Evolutionary conservation across 768 basidiomycete genomes (phyloP).

Genomic region (Erythrobasidium yunnanense): DNA sequence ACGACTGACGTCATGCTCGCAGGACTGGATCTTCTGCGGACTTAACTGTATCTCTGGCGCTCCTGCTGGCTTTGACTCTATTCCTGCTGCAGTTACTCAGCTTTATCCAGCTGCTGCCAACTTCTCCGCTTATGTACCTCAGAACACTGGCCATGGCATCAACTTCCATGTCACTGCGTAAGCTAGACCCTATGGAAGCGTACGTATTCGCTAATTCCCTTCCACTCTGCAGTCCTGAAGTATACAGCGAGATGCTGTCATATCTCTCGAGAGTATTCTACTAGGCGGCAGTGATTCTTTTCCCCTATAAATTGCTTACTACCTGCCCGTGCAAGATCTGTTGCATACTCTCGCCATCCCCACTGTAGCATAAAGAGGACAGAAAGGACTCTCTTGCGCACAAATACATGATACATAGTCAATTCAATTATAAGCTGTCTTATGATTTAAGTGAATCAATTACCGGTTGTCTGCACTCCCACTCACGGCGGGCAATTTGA

Average conservation of each 20-base stretch:
- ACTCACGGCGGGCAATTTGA: background rate
- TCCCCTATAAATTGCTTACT: background rate
- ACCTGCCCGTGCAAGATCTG: too few relatives aligned
- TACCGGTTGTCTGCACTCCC: too few relatives aligned
- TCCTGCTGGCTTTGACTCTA: constrained; percentile 24
- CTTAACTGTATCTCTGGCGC: constrained; percentile 10
- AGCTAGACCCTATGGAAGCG: background rate
- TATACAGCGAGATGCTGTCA: constrained; percentile 21
- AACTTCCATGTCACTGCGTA: constrained; percentile 24
- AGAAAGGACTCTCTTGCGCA: too few relatives aligned
- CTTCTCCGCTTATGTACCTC: constrained; percentile 20
- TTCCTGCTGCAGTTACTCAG: constrained; percentile 10
- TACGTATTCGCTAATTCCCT: background rate
- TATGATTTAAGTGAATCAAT: too few relatives aligned
- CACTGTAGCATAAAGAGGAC: too few relatives aligned
- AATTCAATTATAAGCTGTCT: too few relatives aligned
- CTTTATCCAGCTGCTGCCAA: constrained; percentile 20
- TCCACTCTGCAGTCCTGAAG: background rate
- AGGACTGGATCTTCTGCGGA: constrained; percentile 28
- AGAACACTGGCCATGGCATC: constrained; percentile 24
- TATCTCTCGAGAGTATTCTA: constrained; percentile 18
- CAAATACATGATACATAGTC: too few relatives aligned
- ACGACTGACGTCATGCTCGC: too few relatives aligned
- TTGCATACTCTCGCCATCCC: too few relatives aligned
- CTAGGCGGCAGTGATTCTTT: background rate